Base-by-base conservation (phyloP, 345 rosid genomes). In the Linum trigynum region DNA sequence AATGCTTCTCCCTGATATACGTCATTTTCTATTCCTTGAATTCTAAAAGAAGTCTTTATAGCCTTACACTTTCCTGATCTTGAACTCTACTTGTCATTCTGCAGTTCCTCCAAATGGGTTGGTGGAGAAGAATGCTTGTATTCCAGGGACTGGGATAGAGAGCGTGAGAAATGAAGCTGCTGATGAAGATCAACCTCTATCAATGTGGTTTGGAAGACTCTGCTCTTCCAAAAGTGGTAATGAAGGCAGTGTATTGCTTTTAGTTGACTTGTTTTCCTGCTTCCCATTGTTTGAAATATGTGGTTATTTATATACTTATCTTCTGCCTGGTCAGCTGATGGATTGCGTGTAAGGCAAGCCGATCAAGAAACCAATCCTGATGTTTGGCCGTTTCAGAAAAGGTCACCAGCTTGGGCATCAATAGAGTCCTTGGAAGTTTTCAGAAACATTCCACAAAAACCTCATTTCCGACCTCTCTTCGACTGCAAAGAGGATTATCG, bases 361-460 rank as follows among this genome's bases (percentile, higher is more conserved):
- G 80, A 69, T 48, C 77, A 75, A 35, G 32, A 23, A 23, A 23
- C 32, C 32, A 23, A 23, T 23, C 32, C 32, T 23, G 55, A 69
- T 38, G 57, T 39, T 40, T 69, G 81, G 43, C 90, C 90, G 41
- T 87, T 87, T 60, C 78, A 42, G 53, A 90, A 84, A 80, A 79
- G 58, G 55, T 87, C 95, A n/a, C 79, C 71, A 0, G 58, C 83
- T 59, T 90, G 97, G 95, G 64, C 74, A 37, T 73, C 79, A 8
- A 66, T 90, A 66, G 92, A 87, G 69, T 80, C 92, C 39, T 77
- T 87, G 84, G 88, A 80, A 41, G 75, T 77, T 10, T 90, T 90
- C 65, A 78, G 68, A 68, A 38, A 66, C 55, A 51, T 82, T 42
- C 95, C 92, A 36, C 97, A 90, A 59, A 74, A 61, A 9, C 95